Conservation (phyloP, 352 stramenopile species). For the Albugo laibachii region DNA sequence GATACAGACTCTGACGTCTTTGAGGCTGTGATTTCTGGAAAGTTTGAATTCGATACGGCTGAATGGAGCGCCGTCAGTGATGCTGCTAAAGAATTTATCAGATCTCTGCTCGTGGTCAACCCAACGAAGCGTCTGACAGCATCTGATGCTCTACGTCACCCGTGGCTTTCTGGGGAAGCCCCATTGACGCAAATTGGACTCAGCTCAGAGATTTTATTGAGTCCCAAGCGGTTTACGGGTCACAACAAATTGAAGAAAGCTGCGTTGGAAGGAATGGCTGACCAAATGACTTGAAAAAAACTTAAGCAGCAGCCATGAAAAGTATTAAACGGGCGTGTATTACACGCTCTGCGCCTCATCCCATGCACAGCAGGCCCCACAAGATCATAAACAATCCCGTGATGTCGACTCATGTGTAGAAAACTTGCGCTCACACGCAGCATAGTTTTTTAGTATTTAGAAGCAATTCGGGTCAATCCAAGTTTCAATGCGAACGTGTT, state of each 20-base stretch:
- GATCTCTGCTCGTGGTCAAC: constrained; percentile 80
- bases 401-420: too few species aligned
- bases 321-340: too few species aligned
- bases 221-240: constrained; percentile 7
- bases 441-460: too few species aligned
- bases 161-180: constrained; percentile 19
- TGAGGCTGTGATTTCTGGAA: constrained; percentile 47
- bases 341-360: too few species aligned
- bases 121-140: constrained; percentile 48
- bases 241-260: constrained; percentile 12
- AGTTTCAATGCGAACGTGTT: too few species aligned
- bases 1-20: constrained; percentile 50
- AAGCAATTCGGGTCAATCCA: too few species aligned
- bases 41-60: constrained; percentile 80
- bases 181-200: constrained; percentile 1
- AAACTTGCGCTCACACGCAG: too few species aligned
- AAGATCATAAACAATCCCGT: too few species aligned
- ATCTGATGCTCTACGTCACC: constrained; percentile 40
- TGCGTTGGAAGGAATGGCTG: constrained; percentile 7
- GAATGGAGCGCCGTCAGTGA: constrained; percentile 91
- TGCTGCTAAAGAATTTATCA: constrained; percentile 91
- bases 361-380: too few species aligned
- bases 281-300: constrained; percentile 7
- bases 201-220: constrained; percentile 6
- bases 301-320: constrained; percentile 9